Conservation (phyloP, 192 early-diverging fungal genomes). For the Endogone sp. region DNA sequence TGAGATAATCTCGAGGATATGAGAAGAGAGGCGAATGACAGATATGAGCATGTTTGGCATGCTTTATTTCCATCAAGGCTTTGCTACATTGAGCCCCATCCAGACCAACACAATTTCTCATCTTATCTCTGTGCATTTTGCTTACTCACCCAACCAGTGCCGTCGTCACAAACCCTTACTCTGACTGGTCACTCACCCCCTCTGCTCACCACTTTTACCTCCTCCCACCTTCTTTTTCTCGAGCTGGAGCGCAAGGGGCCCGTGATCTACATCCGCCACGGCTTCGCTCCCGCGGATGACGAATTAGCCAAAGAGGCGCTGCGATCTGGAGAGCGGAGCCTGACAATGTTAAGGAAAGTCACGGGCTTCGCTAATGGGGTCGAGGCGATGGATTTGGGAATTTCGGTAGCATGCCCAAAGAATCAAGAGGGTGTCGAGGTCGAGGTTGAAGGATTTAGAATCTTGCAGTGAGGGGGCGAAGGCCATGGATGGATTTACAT, state of each 20-base stretch:
- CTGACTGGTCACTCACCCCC: neutral
- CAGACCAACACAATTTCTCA: too few species aligned
- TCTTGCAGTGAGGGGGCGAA: too few species aligned
- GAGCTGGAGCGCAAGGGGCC: neutral
- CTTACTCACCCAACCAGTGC: too few species aligned
- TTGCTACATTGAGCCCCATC: too few species aligned
- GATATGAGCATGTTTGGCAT: too few species aligned
- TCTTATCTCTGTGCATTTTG: too few species aligned
- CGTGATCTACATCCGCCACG: neutral
- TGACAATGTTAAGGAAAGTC: neutral
- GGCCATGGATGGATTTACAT: too few species aligned
- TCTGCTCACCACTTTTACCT: neutral
- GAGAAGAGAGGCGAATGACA: too few species aligned
- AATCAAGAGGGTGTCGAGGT: neutral
- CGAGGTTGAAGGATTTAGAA: neutral
- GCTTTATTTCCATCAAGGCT: too few species aligned
- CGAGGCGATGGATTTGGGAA: neutral
- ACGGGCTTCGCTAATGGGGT: neutral
- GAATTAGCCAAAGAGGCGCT: neutral
- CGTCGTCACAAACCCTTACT: neutral
- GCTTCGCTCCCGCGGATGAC: neutral
- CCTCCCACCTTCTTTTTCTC: neutral
- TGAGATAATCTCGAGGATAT: too few species aligned
- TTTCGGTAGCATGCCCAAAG: neutral
- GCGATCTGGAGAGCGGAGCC: neutral